Conservation (phyloP, 164 flowering plant species). For the Stephania cephalantha region DNA sequence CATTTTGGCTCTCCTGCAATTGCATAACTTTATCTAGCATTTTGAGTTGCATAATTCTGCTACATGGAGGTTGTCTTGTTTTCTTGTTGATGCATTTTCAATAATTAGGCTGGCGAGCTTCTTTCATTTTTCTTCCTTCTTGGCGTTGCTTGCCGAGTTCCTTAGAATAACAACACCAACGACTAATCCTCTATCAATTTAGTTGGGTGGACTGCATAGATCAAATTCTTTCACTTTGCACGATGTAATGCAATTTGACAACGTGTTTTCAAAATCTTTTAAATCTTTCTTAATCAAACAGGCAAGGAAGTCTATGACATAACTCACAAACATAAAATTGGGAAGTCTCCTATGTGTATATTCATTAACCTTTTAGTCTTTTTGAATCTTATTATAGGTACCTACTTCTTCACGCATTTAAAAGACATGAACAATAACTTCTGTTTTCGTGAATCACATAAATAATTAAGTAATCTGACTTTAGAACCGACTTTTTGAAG, state of each 20-base stretch:
- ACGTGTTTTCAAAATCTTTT: background rate
- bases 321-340: too few relatives aligned
- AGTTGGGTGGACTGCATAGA: too few relatives aligned
- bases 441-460: background rate
- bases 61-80: background rate
- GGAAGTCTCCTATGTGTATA: background rate
- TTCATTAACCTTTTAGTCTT: too few relatives aligned
- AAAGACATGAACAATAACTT: background rate
- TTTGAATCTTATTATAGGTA: too few relatives aligned
- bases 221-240: too few relatives aligned
- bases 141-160: too few relatives aligned
- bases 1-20: background rate
- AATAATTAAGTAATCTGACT: background rate
- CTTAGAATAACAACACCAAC: too few relatives aligned
- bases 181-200: too few relatives aligned
- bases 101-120: background rate
- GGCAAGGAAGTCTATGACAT: background rate
- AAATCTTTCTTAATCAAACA: background rate
- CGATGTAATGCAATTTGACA: too few relatives aligned
- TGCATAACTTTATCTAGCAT: background rate
- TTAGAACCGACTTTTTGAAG: background rate
- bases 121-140: too few relatives aligned
- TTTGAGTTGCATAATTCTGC: background rate
- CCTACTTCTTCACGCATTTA: too few relatives aligned
- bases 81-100: background rate